Evolutionary conservation across 768 basidiomycete species (phyloP), one percentile per base, ranked within the genome.

Genomic region (Cyclocybe cylindracea): DNA sequence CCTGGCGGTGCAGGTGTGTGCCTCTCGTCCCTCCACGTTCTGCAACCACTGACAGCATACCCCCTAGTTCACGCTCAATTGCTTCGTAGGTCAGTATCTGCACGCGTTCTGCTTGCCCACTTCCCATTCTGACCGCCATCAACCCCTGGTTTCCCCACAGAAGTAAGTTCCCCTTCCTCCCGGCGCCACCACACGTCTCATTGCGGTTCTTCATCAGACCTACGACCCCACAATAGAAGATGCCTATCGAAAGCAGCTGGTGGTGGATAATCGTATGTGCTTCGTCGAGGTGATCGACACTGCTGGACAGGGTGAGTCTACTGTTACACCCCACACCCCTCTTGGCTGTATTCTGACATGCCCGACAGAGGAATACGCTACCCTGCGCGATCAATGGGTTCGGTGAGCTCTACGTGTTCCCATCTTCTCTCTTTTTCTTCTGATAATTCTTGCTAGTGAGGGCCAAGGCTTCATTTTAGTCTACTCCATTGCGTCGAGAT

Each of bases 171-270:
- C 16, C 47, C 45, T 19, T 29, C 46, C 44, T 46, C 42, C 44
- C 45, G 24, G 39, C 48, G 47, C 46, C 38, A 39, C 50, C 48
- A 49, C 44, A 46, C 48, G 29, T 50, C 41, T 46, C 48, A 53
- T 55, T 64, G 40, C 59, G 37, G 51, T 46, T 57, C 42, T 55
- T 48, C 47, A 3, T 37, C 50, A 96, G 92, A 93, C 93, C 46
- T 98, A 98, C 71, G 94, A 98, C 76, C 94, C 94, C 51, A 98
- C 94, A 61, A 98, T 98, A 83, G 94, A 98, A 74, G 94, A 97
- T 69, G 94, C 94, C 56, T 97, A 98, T 74, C 83, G 94, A 63
- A 96, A 95, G 70, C 93, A 94, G 68, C 82, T 94, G 61, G 86
- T 94, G 50, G 93, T 97, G 57, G 94, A 96, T 71, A 93, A 94